These are phyloP conservation scores for Amniculicola lignicola DNA, from an alignment of 495 filamentous ascomycete species.

Conservation along the genomic window DNA sequence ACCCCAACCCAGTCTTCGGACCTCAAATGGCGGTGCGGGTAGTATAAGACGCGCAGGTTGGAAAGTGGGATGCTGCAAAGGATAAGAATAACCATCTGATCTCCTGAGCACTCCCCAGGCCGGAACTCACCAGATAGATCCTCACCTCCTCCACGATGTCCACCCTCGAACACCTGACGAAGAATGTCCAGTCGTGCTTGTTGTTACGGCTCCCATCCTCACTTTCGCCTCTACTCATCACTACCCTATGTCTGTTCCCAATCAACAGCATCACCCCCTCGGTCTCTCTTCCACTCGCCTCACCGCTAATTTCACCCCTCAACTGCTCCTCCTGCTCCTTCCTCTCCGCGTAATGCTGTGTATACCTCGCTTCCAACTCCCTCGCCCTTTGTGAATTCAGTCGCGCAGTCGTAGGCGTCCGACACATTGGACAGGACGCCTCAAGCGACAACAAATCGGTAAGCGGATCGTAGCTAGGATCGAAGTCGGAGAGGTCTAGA, in stretches of 20 bases:
- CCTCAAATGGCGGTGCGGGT: constrained; percentile 29
- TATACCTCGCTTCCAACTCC: constrained; percentile 21
- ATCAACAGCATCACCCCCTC: constrained; percentile 34
- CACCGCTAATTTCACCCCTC: background rate
- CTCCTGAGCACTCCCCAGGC: too few relatives aligned
- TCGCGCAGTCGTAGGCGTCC: constrained; percentile 26
- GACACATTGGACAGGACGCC: constrained; percentile 37
- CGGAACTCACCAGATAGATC: constrained; percentile 20
- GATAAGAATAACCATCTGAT: background rate
- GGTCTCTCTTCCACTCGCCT: background rate
- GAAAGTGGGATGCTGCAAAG: constrained; percentile 33
- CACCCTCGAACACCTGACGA: constrained; percentile 24
- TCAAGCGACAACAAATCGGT: constrained; percentile 12
- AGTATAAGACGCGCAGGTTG: constrained; percentile 20
- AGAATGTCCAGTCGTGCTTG: constrained; percentile 37
- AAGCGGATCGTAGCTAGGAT: constrained; percentile 8
- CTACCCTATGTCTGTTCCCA: constrained; percentile 31
- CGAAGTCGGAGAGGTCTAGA: constrained; percentile 27
- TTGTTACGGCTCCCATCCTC: constrained; percentile 10
- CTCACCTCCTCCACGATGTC: constrained; percentile 34
- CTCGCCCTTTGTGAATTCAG: constrained; percentile 1
- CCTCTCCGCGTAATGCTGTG: constrained; percentile 25
- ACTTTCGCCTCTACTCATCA: background rate
- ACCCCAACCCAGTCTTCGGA: constrained; percentile 34
- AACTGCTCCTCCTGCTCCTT: constrained; percentile 19